phyloP scores from a whole-genome alignment of 2,329 filamentous ascomycete genomes.

The Incumbomyces lentus region DNA sequence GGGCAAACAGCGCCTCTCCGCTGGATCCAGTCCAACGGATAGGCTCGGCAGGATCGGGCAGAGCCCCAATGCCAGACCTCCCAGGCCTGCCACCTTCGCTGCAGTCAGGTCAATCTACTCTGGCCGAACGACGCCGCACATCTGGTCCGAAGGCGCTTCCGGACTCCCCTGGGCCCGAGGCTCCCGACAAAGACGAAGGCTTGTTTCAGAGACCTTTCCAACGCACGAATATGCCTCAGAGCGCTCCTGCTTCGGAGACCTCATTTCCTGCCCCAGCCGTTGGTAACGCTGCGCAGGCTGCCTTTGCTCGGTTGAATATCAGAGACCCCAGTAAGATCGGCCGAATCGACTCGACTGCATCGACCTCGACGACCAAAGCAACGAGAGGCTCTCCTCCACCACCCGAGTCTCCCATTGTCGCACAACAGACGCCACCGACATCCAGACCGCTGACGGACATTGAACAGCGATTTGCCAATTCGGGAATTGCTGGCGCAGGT shows the following conservation, averaged over 20 bases:
- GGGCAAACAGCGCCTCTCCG: slow-evolving; percentile 10
- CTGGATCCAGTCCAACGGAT: slow-evolving; percentile 21
- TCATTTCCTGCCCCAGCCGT: slow-evolving; percentile 11
- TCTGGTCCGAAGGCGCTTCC: slow-evolving; percentile 65
- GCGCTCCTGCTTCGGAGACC: not conserved
- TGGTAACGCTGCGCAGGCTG: slow-evolving; percentile 12
- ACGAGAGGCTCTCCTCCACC: slow-evolving; percentile 88
- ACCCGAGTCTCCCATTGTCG: slow-evolving; percentile 78
- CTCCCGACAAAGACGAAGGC: slow-evolving; percentile 60
- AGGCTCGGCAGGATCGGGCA: slow-evolving; percentile 32
- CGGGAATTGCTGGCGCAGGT: slow-evolving; percentile 76
- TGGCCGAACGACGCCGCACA: slow-evolving; percentile 76
- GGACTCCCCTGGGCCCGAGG: slow-evolving; percentile 67
- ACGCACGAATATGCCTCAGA: slow-evolving; percentile 21
- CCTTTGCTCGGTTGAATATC: slow-evolving; percentile 35
- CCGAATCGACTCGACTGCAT: slow-evolving; percentile 68
- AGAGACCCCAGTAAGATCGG: slow-evolving; percentile 47
- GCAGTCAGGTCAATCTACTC: slow-evolving; percentile 37
- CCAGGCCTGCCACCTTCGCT: slow-evolving; percentile 37
- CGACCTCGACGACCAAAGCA: slow-evolving; percentile 83
- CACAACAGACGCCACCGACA: slow-evolving; percentile 31
- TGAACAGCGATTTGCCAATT: slow-evolving; percentile 81
- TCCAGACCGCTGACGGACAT: slow-evolving; percentile 62
- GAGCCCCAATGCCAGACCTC: slow-evolving; percentile 27
- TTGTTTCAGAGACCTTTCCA: slow-evolving; percentile 59